These are phyloP conservation scores for Petrea volubilis DNA, from an alignment of 257 asterid species.

Conservation along the genomic window DNA sequence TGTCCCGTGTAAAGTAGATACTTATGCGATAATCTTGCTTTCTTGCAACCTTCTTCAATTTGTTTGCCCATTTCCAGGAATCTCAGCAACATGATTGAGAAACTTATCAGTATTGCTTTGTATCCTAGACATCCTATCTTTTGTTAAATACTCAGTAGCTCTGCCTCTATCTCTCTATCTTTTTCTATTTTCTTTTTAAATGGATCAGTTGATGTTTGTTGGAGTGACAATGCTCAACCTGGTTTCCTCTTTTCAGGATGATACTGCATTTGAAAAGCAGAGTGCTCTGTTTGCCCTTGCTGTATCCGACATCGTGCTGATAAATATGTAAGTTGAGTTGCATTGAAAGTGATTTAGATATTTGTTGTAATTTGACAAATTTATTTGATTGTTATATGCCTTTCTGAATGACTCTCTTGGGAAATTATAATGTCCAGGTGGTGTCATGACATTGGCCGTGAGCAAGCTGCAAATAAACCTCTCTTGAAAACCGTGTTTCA, in stretches of 20 bases:
- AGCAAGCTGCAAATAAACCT: conserved; percentile 97
- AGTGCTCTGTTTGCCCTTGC: conserved; percentile 98
- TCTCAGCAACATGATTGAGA: conserved; percentile 15
- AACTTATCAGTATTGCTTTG: conserved; percentile 7
- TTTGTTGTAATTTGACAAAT: neutral
- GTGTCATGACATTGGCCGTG: conserved; percentile 99
- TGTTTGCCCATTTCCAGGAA: conserved; percentile 1
- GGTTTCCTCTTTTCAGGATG: conserved; percentile 60
- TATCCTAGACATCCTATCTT: conserved; percentile 3
- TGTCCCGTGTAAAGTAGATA: neutral
- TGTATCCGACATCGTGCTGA: conserved; percentile 93
- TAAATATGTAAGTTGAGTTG: conserved; percentile 71
- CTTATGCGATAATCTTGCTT: neutral
- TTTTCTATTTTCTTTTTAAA: neutral
- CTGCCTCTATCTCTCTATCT: neutral
- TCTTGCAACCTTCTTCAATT: neutral
- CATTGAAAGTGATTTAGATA: conserved; percentile 7
- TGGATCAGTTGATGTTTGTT: conserved; percentile 5
- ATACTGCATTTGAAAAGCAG: conserved; percentile 95
- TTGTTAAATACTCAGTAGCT: conserved; percentile 8
- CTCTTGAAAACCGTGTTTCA: conserved; percentile 95
- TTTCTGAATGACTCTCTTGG: neutral
- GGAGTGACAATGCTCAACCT: conserved; percentile 14
- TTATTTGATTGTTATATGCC: neutral
- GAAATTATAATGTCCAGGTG: conserved; percentile 57